Evolutionary conservation across 345 rosid genomes (phyloP), one percentile per base, ranked within the genome.

Genomic region (Bruguiera gymnorhiza): DNA sequence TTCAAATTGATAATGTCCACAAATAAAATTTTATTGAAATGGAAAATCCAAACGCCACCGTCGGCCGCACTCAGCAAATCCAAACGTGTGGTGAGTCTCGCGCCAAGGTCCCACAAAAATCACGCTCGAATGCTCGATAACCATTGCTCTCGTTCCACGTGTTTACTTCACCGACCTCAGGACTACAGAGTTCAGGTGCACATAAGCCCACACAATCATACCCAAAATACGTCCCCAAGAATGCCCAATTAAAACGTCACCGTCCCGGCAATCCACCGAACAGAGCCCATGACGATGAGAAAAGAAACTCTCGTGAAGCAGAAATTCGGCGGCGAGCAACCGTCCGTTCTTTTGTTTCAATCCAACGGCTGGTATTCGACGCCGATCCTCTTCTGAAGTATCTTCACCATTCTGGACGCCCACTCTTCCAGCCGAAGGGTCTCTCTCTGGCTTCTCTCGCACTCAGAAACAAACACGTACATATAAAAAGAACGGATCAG

Each of bases 361-460:
- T 82, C 84, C 20, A 70, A 80, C 84, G 87, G 80, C 46, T 19
- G 19, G 31, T 23, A 73, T 72, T 81, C 70, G 70, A 70, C 64
- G 73, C 32, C 58, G 60, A 13, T 68, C 46, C 26, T 59, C 74
- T 66, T 70, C 64, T 6, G 8, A 6, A 36, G 8, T 36, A 13
- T 43, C 50, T 43, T 15, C 50, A 13, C 50, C 16, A 43, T 3
- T 43, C 50, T 11, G 13, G 18, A 3, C 15, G 5, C 50, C 1
- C 5, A 3, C 4, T 15, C 50, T 43, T 43, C 5, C 5, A 43
- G 19, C 50, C 3, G 19, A 3, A 43, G 5, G 0, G 1, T 11
- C 4, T 13, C 50, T 43, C 50, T 3, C 50, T 39, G 16, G 50
- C 18, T 13, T 43, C 50, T 43, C 50, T 3, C 19, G 50, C 50